Percentiles rank a stretch among this genome's conserved stretches.
Conservation (phyloP, 805 yeast species). For the Zygosaccharomyces pseudorouxii region DNA sequence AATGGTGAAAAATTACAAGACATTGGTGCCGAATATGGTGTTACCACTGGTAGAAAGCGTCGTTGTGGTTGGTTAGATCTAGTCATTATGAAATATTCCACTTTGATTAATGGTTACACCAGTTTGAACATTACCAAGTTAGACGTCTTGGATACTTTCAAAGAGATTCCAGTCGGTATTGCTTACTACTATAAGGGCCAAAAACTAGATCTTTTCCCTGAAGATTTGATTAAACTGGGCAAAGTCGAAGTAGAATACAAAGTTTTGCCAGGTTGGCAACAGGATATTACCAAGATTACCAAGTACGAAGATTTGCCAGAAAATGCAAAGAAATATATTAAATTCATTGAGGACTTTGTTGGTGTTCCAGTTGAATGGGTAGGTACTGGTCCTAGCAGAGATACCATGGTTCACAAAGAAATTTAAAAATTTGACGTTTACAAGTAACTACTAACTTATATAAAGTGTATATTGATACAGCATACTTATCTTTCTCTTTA, state of each 20-base stretch:
- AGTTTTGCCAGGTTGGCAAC: slow-evolving; percentile 92
- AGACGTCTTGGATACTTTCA: slow-evolving; percentile 88
- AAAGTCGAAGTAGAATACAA: slow-evolving; percentile 89
- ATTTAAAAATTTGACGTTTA: slow-evolving; percentile 7
- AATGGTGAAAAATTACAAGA: slow-evolving; percentile 82
- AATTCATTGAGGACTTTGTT: slow-evolving; percentile 79
- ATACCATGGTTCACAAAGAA: slow-evolving; percentile 71
- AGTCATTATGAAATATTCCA: slow-evolving; percentile 88
- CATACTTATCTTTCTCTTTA: slow-evolving; percentile 3
- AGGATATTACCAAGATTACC: slow-evolving; percentile 69
- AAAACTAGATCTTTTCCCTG: slow-evolving; percentile 79
- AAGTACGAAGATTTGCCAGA: slow-evolving; percentile 76
- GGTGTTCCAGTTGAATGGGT: slow-evolving; percentile 91
- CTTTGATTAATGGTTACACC: slow-evolving; percentile 92
- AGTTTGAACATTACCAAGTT: slow-evolving; percentile 89
- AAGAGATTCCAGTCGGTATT: slow-evolving; percentile 83
- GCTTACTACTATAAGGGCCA: slow-evolving; percentile 78
- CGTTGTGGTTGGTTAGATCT: slow-evolving; percentile 99
- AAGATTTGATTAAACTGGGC: slow-evolving; percentile 75
- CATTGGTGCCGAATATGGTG: slow-evolving; percentile 95
- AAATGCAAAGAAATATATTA: slow-evolving; percentile 79
- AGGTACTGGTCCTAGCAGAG: slow-evolving; percentile 98
- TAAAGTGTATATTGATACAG: neutral
- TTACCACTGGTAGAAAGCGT: slow-evolving; percentile 97
- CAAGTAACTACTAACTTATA: neutral